phyloP scores from a whole-genome alignment of 1,284 basidiomycete genomes.

The Irpex sp. region DNA sequence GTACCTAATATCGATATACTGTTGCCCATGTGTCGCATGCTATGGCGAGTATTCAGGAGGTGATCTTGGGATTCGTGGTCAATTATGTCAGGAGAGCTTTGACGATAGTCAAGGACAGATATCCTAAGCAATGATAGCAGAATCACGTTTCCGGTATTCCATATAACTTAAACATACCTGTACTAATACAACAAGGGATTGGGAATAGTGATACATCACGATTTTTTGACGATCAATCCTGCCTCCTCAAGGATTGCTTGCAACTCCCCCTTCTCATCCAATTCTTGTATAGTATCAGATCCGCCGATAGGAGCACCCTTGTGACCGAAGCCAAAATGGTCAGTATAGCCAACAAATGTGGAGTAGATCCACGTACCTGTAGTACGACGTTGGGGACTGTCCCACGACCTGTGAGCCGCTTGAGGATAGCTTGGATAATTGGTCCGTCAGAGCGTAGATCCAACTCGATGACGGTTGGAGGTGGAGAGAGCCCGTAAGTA shows the following conservation, averaged over 20 bases:
- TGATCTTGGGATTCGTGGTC: too few relatives aligned
- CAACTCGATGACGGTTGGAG: constrained; percentile 72
- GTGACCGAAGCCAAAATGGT: constrained; percentile 9
- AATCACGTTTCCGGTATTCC: too few relatives aligned
- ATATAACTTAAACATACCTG: not conserved
- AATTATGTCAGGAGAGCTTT: too few relatives aligned
- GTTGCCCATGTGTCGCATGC: too few relatives aligned
- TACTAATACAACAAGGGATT: not conserved
- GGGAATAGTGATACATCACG: not conserved
- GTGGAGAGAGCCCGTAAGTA: constrained; percentile 61
- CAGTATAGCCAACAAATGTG: not conserved
- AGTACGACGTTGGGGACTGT: constrained; percentile 80
- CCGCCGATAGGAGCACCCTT: constrained; percentile 68
- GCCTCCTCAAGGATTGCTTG: constrained; percentile 39
- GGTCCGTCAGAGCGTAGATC: constrained; percentile 66
- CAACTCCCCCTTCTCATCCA: constrained; percentile 48
- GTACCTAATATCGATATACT: too few relatives aligned
- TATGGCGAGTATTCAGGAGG: too few relatives aligned
- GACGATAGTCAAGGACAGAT: too few relatives aligned
- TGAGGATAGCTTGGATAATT: constrained; percentile 62
- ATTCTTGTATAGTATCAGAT: constrained; percentile 54
- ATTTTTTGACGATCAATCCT: constrained; percentile 32
- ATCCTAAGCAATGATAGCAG: too few relatives aligned
- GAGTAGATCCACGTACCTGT: constrained; percentile 15
- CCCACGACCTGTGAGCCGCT: constrained; percentile 57